Evolutionary conservation across 2,329 filamentous ascomycete species (phyloP), one percentile per base, ranked within the genome.

Genomic region (Alternaria brassicicola): DNA sequence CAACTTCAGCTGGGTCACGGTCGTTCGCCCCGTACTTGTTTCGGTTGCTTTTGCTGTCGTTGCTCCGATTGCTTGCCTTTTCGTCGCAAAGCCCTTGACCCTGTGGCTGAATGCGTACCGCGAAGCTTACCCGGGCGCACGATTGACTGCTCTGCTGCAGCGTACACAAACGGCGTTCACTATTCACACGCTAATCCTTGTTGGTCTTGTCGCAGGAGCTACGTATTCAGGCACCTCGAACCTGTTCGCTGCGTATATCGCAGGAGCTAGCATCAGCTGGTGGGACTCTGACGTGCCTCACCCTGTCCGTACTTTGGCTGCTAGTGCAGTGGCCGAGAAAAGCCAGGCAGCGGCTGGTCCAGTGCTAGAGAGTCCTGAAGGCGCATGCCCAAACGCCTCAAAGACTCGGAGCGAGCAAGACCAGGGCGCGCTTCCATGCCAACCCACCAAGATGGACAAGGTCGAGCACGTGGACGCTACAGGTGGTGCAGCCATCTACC

Each of bases 221-320:
- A 83, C 79, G 2, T 89, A 86, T 72, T 84, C 86, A 1, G 87
- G 86, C 0, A 87, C 87, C 0, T 89, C 87, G 0, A 84, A 83
- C 42, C 75, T 90, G 0, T 84, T 89, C 54, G 85, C 86, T 5
- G 85, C 87, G 0, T 90, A 89, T 55, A 73, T 81, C 30, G 77
- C 88, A 1, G 87, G 88, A 1, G 82, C 85, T 0, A 72, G 77
- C 3, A 80, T 86, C 12, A 85, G 83, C 50, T 89, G 86, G 86
- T 88, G 85, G 85, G 83, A 85, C 63, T 71, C 63, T 48, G 76
- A 78, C 43, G 43, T 77, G 7, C 64, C 73, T 23, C 74, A 77
- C 63, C 61, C 63, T 25, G 25, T 42, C 13, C 23, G 15, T 19
- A 12, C 8, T 28, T 3, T 26, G 15, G 35, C 43, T 33, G 25